Conservation (phyloP, 2,329 filamentous ascomycete genomes). For the Fonsecaea monophora region DNA sequence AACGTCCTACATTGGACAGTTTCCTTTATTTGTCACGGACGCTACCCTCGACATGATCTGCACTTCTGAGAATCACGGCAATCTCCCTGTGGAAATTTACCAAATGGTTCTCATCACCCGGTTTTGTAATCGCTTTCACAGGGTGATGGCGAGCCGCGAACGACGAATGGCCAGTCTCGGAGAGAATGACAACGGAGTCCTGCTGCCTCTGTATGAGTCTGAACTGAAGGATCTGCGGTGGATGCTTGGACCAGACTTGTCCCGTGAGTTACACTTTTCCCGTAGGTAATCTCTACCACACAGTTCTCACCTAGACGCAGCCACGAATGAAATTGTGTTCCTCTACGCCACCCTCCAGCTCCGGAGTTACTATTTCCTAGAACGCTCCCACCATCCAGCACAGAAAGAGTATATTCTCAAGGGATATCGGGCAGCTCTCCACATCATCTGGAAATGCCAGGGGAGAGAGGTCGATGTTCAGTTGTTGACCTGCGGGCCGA, state of each 20-base stretch:
- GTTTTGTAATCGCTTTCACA: conserved; percentile 11
- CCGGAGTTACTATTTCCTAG: conserved; percentile 15
- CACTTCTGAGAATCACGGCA: background rate
- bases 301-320: background rate
- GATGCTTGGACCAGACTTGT: conserved; percentile 4
- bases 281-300: too few relatives aligned
- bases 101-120: conserved; percentile 8
- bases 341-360: conserved; percentile 13
- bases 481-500: conserved; percentile 51
- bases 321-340: conserved; percentile 9
- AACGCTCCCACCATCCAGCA: background rate
- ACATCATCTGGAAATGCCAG: conserved; percentile 9
- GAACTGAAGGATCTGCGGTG: conserved; percentile 10
- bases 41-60: conserved; percentile 66
- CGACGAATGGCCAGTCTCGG: conserved; percentile 10
- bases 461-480: background rate
- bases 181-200: conserved; percentile 12
- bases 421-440: conserved; percentile 9
- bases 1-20: conserved; percentile 56
- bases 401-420: conserved; percentile 8
- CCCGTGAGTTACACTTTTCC: background rate
- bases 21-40: conserved; percentile 59
- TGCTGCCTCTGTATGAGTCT: conserved; percentile 14
- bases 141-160: conserved; percentile 14
- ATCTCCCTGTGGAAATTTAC: conserved; percentile 5